Evolutionary conservation across 2,329 filamentous ascomycete species (phyloP).

Genomic region (Fusarium verticillioides): DNA sequence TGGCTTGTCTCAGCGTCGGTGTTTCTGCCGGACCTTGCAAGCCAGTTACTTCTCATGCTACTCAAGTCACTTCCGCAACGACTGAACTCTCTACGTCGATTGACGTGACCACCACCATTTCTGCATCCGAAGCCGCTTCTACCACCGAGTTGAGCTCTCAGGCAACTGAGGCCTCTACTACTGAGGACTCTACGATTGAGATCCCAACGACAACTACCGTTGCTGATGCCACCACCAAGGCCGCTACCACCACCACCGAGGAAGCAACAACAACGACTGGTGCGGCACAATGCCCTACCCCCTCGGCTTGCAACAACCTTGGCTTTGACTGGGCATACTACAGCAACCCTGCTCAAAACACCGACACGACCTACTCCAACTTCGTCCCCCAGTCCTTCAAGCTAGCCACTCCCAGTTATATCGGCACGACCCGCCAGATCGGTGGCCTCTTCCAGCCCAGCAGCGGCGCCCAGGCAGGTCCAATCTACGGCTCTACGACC

Average conservation of each 20-base stretch:
- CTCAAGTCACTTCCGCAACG: neutral
- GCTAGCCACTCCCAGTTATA: fast-evolving
- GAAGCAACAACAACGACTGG: neutral
- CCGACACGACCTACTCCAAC: conserved; percentile 4
- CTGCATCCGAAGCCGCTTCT: neutral
- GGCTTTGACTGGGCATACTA: conserved; percentile 18
- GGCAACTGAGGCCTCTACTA: neutral
- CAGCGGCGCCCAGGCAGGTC: fast-evolving
- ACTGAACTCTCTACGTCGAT: neutral
- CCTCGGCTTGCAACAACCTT: neutral
- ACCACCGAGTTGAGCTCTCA: neutral
- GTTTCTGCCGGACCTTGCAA: conserved; percentile 9
- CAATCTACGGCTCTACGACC: neutral
- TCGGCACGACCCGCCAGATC: neutral
- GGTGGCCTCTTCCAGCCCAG: neutral
- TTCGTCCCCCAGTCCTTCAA: conserved; percentile 1
- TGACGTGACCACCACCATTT: neutral
- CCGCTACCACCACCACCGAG: neutral
- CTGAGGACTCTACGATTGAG: neutral
- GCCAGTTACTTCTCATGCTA: neutral
- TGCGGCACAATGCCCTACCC: neutral
- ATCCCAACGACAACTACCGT: neutral
- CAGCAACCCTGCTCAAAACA: neutral
- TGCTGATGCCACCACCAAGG: neutral
- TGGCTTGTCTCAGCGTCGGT: neutral